Conservation (phyloP, 805 yeast species). For the Candida mattraensis region DNA sequence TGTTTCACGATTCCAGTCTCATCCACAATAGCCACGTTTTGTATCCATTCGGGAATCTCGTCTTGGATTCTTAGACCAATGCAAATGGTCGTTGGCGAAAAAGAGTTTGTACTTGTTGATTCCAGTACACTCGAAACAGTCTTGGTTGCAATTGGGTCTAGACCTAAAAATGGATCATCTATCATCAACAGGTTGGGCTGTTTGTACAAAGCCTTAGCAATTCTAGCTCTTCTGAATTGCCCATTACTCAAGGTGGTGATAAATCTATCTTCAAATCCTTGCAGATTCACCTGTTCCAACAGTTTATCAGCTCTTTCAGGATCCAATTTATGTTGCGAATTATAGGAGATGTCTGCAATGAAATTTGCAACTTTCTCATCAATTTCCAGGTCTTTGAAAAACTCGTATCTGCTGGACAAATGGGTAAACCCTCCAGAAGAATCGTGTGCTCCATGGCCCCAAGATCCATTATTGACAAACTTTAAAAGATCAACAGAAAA, state of each 20-base stretch:
- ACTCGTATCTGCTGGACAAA: conserved; percentile 86
- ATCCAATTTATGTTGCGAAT: conserved; percentile 38
- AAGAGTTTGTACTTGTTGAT: conserved; percentile 15
- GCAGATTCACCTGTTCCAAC: conserved; percentile 51
- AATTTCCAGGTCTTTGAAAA: conserved; percentile 71
- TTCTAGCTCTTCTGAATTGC: conserved; percentile 85
- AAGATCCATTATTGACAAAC: conserved; percentile 36
- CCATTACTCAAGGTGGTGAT: conserved; percentile 89
- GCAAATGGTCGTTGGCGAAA: conserved; percentile 51
- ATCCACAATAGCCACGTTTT: conserved; percentile 65
- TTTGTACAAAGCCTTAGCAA: conserved; percentile 70
- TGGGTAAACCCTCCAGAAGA: conserved; percentile 56
- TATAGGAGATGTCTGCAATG: conserved; percentile 56
- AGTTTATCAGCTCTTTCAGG: conserved; percentile 40
- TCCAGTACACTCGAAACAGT: conserved; percentile 57
- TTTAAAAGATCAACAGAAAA: conserved; percentile 42
- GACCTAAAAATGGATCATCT: conserved; percentile 91
- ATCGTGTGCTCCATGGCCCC: conserved; percentile 39
- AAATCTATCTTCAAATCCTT: conserved; percentile 67
- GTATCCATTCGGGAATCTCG: conserved; percentile 73
- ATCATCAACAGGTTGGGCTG: conserved; percentile 67
- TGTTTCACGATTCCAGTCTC: conserved; percentile 49
- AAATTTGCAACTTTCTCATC: conserved; percentile 69
- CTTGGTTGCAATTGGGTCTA: conserved; percentile 72
- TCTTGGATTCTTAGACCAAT: conserved; percentile 81